Conservation (phyloP, 805 yeast genomes). For the Ogataea minuta region DNA sequence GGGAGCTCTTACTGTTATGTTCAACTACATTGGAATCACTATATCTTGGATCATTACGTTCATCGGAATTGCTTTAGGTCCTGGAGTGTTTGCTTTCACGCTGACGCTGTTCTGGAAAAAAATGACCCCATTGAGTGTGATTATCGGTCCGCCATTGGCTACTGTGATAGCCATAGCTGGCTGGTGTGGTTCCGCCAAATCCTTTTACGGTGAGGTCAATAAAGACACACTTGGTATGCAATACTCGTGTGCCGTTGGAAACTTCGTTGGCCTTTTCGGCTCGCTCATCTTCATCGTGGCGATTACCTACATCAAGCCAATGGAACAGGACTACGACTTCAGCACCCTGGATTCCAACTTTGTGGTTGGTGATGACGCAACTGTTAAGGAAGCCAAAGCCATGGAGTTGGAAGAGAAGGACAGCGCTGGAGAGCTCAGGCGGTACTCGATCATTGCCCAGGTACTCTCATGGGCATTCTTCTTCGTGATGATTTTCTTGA, state of each 20-base stretch:
- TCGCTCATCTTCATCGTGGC: slow-evolving; percentile 31
- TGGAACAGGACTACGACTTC: slow-evolving; percentile 30
- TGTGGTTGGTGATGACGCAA: slow-evolving; percentile 36
- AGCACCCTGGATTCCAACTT: slow-evolving; percentile 26
- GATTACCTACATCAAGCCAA: slow-evolving; percentile 29
- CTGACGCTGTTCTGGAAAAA: slow-evolving; percentile 42
- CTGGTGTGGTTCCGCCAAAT: slow-evolving; percentile 42
- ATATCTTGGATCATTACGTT: slow-evolving; percentile 41
- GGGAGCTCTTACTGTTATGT: slow-evolving; percentile 39
- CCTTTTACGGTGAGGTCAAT: slow-evolving; percentile 42
- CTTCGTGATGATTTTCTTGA: slow-evolving; percentile 26
- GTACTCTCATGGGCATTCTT: slow-evolving; percentile 27
- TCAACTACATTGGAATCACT: slow-evolving; percentile 42
- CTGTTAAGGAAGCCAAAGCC: slow-evolving; percentile 29
- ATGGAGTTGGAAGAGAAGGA: slow-evolving; percentile 25
- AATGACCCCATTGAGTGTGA: slow-evolving; percentile 35
- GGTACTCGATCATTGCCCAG: slow-evolving; percentile 26
- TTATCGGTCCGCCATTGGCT: slow-evolving; percentile 48
- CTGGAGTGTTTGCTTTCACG: slow-evolving; percentile 48
- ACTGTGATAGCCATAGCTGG: slow-evolving; percentile 52
- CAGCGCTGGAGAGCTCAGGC: slow-evolving; percentile 20
- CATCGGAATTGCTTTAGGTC: slow-evolving; percentile 51
- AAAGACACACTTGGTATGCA: slow-evolving; percentile 45
- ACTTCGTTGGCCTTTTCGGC: slow-evolving; percentile 38
- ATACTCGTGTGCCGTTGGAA: slow-evolving; percentile 44